Evolutionary conservation across 768 basidiomycete species (phyloP).

Genomic region (Boletus bicolor): DNA sequence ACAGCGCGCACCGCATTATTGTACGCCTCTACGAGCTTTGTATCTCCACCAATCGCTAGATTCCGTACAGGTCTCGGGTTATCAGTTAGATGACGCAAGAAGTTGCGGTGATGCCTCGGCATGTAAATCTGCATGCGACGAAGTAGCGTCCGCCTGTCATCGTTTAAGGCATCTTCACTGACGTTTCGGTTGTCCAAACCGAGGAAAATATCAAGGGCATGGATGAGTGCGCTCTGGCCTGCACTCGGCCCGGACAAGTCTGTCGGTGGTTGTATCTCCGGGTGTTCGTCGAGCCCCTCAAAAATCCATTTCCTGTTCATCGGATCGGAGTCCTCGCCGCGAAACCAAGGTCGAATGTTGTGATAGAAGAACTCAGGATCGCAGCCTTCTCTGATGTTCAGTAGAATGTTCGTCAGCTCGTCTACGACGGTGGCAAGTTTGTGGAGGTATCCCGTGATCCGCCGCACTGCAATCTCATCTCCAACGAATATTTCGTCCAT

Average conservation of each 20-base stretch:
- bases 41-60: slow-evolving; percentile 40
- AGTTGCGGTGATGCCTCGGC: slow-evolving; percentile 78
- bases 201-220: slow-evolving; percentile 69
- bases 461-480: slow-evolving; percentile 59
- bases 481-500: slow-evolving; percentile 88
- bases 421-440: slow-evolving; percentile 64
- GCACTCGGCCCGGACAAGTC: slow-evolving; percentile 78
- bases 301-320: slow-evolving; percentile 50
- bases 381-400: slow-evolving; percentile 64
- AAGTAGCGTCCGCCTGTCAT: slow-evolving; percentile 45
- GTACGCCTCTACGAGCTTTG: slow-evolving; percentile 49
- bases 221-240: slow-evolving; percentile 77
- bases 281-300: slow-evolving; percentile 52
- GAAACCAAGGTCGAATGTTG: slow-evolving; percentile 76
- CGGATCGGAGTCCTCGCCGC: slow-evolving; percentile 59
- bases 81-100: slow-evolving; percentile 61
- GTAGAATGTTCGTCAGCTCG: slow-evolving; percentile 57
- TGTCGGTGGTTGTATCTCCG: slow-evolving; percentile 40
- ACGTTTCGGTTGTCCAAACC: slow-evolving; percentile 52
- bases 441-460: slow-evolving; percentile 61
- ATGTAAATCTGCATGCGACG: slow-evolving; percentile 78
- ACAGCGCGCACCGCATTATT: slow-evolving; percentile 62
- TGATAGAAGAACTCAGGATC: slow-evolving; percentile 72
- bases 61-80: slow-evolving; percentile 60
- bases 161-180: slow-evolving; percentile 1